phyloP scores from a whole-genome alignment of 2,329 filamentous ascomycete genomes.

The Alternaria brassicicola region DNA sequence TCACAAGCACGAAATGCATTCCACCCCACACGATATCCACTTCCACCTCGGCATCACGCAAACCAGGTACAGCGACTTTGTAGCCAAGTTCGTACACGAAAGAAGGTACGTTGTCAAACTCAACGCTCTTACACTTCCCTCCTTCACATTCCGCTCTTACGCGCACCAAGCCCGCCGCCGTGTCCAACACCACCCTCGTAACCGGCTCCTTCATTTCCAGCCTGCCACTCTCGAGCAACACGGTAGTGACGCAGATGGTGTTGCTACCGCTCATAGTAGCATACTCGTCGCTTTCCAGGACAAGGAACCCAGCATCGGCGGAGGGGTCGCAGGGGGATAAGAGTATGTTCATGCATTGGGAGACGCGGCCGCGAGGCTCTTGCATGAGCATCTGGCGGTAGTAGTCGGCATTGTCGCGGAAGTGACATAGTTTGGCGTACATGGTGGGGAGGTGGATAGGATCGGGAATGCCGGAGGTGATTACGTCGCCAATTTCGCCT shows the following conservation, averaged over 20 bases:
- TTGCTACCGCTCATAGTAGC: constrained; percentile 56
- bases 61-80: constrained; percentile 24
- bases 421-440: constrained; percentile 56
- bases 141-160: constrained; percentile 52
- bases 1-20: constrained; percentile 55
- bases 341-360: constrained; percentile 53
- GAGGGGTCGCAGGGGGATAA: constrained; percentile 53
- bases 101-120: constrained; percentile 55
- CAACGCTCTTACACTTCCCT: constrained; percentile 54
- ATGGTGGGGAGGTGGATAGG: constrained; percentile 51
- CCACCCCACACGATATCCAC: constrained; percentile 56
- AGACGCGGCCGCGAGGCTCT: constrained; percentile 54
- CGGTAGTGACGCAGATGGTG: constrained; percentile 53
- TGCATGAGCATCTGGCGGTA: constrained; percentile 54
- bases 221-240: constrained; percentile 57
- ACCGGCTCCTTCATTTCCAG: constrained; percentile 54
- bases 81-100: constrained; percentile 54
- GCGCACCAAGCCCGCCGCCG: constrained; percentile 53
- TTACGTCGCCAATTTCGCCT: constrained; percentile 58
- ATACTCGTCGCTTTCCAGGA: constrained; percentile 56
- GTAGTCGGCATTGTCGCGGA: constrained; percentile 50
- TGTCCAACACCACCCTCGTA: constrained; percentile 52
- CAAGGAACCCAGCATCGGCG: constrained; percentile 56
- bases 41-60: not conserved
- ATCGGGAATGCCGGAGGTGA: constrained; percentile 57